Base-by-base conservation (phyloP, 2,329 filamentous ascomycete species). In the Aureobasidium sp. region DNA sequence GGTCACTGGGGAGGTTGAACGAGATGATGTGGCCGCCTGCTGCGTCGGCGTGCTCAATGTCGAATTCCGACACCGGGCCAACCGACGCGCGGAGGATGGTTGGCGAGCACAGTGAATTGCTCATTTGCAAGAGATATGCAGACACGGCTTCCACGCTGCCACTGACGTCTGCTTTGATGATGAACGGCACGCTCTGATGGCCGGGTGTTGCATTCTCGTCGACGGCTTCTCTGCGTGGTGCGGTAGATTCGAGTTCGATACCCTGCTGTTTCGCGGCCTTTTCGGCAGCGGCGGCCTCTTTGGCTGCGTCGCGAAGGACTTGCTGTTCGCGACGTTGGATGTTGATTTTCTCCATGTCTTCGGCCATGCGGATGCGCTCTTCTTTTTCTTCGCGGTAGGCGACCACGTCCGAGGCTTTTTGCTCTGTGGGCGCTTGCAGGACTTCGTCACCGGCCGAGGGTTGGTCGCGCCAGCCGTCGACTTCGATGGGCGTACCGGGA, bases 101-200 rank as follows among this genome's bases (percentile, higher is more conserved):
- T 12, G 90, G 80, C 27, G 76, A 80, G 34, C 96, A 84, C 66
- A 97, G 89, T 61, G 89, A 83, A 71, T 86, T 95, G 58, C 90
- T 90, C 58, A 96, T 76, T 55, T 85, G 81, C 56, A 83, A 74
- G 55, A 98, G 78, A 7, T 85, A 84, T 44, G 88, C 85, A 56
- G 84, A 77, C 2, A 97, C 86, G 2, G 93, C 93, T 72, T 98
- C 93, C 0, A 90, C 90, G 0, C 91, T 97, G 32, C 93, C 93
- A 57, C 86, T 87, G 16, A 97, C 93, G 63, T 98, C 93, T 51
- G 85, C 90, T 70, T 94, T 95, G 71, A 98, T 77, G 55, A 93
- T 81, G 69, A 97, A 93, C 62, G 86, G 86, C 42, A 95, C 78
- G 14, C 78, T 71, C 56, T 76, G 73, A 12, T 77, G 75, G 0